These are phyloP conservation scores for Blastocladiella britannica DNA, from an alignment of 192 early-diverging fungal species.

Conservation along the genomic window DNA sequence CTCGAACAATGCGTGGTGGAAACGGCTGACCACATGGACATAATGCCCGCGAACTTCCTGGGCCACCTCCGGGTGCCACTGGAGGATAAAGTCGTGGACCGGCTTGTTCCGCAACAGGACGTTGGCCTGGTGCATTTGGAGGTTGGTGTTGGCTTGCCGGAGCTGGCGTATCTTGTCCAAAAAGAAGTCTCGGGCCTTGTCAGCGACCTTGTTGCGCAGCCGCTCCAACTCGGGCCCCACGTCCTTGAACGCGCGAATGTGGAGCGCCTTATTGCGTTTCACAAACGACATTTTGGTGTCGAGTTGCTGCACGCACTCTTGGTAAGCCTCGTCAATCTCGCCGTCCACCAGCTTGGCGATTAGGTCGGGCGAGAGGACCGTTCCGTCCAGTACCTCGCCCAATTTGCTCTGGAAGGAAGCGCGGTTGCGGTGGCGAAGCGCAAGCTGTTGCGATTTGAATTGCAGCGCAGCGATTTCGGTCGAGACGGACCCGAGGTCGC, in stretches of 20 bases:
- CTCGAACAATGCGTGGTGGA: conserved; percentile 79
- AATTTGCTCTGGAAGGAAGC: conserved; percentile 19
- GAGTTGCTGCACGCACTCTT: conserved; percentile 60
- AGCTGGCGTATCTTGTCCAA: conserved; percentile 67
- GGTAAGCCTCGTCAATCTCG: conserved; percentile 78
- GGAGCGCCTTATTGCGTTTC: conserved; percentile 9
- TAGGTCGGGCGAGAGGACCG: conserved; percentile 25
- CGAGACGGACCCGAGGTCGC: conserved; percentile 68
- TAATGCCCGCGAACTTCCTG: conserved; percentile 71
- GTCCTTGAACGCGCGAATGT: conserved; percentile 57
- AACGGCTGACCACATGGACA: conserved; percentile 59
- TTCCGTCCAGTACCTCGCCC: conserved; percentile 54
- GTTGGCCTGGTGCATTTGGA: conserved; percentile 79
- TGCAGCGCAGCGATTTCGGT: conserved; percentile 74
- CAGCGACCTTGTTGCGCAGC: conserved; percentile 52
- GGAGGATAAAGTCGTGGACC: conserved; percentile 74
- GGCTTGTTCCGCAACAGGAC: conserved; percentile 78
- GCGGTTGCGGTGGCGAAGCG: conserved; percentile 60
- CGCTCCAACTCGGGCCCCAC: conserved; percentile 82
- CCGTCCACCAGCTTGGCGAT: conserved; percentile 69
- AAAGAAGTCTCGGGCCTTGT: conserved; percentile 73
- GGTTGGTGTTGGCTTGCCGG: conserved; percentile 74
- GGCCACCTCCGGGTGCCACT: conserved; percentile 69
- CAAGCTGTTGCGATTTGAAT: conserved; percentile 58
- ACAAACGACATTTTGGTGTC: conserved; percentile 74